These are phyloP conservation scores for Talaromyces adpressus DNA, from an alignment of 495 filamentous ascomycete species.

Conservation along the genomic window DNA sequence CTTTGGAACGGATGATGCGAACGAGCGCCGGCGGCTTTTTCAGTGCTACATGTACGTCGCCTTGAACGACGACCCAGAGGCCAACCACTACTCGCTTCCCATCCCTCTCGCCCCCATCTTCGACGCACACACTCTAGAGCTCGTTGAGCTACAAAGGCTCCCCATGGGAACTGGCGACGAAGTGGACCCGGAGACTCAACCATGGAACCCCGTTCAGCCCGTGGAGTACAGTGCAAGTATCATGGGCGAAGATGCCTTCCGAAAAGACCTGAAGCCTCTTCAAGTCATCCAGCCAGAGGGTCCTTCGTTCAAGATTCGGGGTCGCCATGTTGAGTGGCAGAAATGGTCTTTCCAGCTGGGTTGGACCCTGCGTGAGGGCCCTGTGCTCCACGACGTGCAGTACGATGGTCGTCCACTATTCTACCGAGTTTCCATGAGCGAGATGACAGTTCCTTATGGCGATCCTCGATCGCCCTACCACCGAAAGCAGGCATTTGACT, in stretches of 20 bases:
- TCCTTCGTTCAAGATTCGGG: conserved; percentile 52
- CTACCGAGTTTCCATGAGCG: conserved; percentile 67
- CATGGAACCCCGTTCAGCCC: no score
- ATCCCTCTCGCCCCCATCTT: conserved; percentile 62
- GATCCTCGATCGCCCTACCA: conserved; percentile 60
- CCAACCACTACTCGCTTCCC: conserved; percentile 65
- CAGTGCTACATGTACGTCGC: conserved; percentile 15
- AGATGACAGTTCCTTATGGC: conserved; percentile 67
- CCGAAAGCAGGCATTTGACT: conserved; percentile 54
- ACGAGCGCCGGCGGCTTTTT: conserved; percentile 1
- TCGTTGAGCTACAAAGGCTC: conserved; percentile 30
- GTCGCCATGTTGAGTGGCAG: conserved; percentile 47
- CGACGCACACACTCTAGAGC: conserved; percentile 46
- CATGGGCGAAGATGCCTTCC: conserved; percentile 31
- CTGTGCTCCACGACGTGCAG: conserved; percentile 56
- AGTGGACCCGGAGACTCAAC: no score
- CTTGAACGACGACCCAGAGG: conserved; percentile 9
- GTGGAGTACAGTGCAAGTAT: background rate
- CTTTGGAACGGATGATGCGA: no score
- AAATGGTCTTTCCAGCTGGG: conserved; percentile 64
- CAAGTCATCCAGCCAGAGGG: conserved; percentile 74
- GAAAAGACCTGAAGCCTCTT: conserved; percentile 67
- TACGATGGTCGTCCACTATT: conserved; percentile 67
- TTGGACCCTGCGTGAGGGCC: conserved; percentile 58
- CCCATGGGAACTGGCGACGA: conserved; percentile 13